Conservation (phyloP, 2,329 filamentous ascomycete species). For the Arthrobotrys iridis region DNA sequence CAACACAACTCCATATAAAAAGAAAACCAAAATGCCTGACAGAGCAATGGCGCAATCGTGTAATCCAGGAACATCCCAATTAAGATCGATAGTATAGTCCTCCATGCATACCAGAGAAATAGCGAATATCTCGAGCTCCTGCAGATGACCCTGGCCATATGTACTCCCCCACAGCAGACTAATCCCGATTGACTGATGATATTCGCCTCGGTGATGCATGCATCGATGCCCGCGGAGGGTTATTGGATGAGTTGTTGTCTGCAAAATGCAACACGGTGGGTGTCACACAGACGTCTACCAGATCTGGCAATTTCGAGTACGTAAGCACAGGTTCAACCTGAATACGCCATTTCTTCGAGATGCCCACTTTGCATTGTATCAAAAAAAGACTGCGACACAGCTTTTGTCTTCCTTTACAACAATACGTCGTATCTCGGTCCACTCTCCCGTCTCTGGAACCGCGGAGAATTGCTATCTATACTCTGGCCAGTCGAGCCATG, state of each 20-base stretch:
- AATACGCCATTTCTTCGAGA: conserved; percentile 13
- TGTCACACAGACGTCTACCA: conserved; percentile 8
- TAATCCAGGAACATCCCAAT: no score
- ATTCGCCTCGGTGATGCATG: no score
- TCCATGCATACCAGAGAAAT: neutral
- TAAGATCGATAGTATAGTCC: no score
- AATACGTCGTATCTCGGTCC: neutral
- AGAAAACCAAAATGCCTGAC: no score
- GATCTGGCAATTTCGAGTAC: conserved; percentile 9
- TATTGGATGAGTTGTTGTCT: neutral
- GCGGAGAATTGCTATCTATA: neutral
- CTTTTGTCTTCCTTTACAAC: no score
- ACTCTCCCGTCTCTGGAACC: neutral
- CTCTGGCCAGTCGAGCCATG: neutral
- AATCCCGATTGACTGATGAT: neutral
- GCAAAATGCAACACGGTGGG: conserved; percentile 5
- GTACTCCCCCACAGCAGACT: neutral
- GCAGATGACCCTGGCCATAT: neutral
- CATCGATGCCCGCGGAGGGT: neutral
- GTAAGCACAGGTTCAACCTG: conserved; percentile 5
- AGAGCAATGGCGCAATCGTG: no score
- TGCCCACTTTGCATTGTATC: conserved; percentile 3
- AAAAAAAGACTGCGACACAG: neutral
- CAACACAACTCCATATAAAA: no score
- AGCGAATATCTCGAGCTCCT: conserved; percentile 14